These are phyloP conservation scores for Russula brevipes DNA, from an alignment of 768 basidiomycete genomes.

Conservation along the genomic window DNA sequence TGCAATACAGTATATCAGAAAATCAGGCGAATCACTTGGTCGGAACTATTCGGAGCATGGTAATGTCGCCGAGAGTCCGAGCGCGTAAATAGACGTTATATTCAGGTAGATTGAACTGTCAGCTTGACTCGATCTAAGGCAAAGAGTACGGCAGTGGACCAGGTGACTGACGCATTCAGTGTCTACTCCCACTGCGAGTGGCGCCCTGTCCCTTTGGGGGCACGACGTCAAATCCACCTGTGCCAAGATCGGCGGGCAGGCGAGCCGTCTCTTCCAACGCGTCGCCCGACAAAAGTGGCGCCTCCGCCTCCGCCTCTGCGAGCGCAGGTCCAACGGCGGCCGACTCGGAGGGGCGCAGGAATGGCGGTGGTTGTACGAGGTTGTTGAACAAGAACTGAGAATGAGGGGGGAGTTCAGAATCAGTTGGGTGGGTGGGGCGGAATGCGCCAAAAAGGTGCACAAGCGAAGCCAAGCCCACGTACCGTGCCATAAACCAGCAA, in stretches of 20 bases:
- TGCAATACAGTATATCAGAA: constrained; percentile 1
- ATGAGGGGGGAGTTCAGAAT: constrained; percentile 4
- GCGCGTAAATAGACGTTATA: not conserved
- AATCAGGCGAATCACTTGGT: not conserved
- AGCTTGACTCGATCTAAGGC: not conserved
- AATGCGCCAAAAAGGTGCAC: not conserved
- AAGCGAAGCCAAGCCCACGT: constrained; percentile 26
- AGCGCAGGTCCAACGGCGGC: constrained; percentile 7
- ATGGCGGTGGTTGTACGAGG: constrained; percentile 62
- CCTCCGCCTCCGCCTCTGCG: constrained; percentile 30
- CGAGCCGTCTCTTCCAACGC: constrained; percentile 77
- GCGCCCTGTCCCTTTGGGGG: constrained; percentile 33
- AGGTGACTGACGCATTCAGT: not conserved
- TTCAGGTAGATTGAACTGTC: not conserved
- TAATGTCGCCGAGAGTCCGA: not conserved
- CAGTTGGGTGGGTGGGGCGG: constrained; percentile 8
- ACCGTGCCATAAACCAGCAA: constrained; percentile 92
- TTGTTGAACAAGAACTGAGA: constrained; percentile 85
- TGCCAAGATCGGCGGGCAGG: constrained; percentile 76
- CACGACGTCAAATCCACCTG: constrained; percentile 78
- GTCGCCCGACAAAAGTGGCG: constrained; percentile 51
- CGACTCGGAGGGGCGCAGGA: constrained; percentile 45
- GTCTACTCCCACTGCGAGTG: constrained; percentile 16
- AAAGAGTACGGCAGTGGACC: not conserved
- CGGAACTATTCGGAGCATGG: not conserved